Conservation (phyloP, 2,329 filamentous ascomycete genomes). For the Aspergillus fijiensis region DNA sequence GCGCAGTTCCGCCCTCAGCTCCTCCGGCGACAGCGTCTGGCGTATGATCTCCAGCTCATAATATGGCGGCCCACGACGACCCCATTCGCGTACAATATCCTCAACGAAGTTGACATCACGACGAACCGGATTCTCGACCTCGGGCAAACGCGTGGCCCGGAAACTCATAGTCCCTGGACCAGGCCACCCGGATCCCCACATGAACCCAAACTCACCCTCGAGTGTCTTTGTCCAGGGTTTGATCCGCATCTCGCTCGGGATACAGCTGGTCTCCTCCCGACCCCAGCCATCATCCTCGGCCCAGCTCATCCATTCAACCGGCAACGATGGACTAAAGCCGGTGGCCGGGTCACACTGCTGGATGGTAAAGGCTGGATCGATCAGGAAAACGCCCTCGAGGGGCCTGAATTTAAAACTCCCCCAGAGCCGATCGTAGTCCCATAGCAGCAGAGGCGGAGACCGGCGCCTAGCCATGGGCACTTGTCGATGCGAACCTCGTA, state of each 20-base stretch:
- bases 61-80: not conserved
- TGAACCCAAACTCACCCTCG: no score
- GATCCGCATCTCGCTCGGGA: no score
- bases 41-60: not conserved
- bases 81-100: conserved; percentile 8
- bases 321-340: not conserved
- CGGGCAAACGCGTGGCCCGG: not conserved
- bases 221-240: no score
- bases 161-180: no score
- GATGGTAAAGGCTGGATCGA: conserved; percentile 2
- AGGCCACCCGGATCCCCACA: no score
- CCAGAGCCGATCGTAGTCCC: conserved; percentile 15
- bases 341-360: not conserved
- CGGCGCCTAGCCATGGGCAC: not conserved
- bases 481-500: conserved; percentile 1
- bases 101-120: not conserved
- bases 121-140: not conserved
- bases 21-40: not conserved
- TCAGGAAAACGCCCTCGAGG: not conserved
- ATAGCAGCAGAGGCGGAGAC: conserved; percentile 1
- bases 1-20: not conserved
- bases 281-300: not conserved
- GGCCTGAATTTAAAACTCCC: conserved; percentile 6
- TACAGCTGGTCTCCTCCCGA: no score
- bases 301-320: conserved; percentile 7